Base-by-base conservation (phyloP, 257 asterid genomes). In the Striga asiatica region DNA sequence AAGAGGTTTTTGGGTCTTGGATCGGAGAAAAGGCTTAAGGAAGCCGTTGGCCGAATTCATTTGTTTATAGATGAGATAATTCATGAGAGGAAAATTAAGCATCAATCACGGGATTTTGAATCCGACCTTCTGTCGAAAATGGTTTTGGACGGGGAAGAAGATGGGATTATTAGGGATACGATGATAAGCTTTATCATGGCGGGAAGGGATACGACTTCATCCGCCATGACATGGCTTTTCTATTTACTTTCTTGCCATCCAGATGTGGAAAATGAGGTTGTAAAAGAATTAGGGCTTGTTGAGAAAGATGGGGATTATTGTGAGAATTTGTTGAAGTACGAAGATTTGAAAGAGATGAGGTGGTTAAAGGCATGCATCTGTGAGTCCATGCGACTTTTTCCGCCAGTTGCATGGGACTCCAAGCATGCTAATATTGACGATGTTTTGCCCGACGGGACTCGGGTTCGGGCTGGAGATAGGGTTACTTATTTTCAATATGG, bases 401-500 rank as follows among this genome's bases (percentile, higher is more conserved):
- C 88, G 5, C 84, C 88, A 12, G 78, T 80, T 65, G 84, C 88
- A 62, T 80, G 88, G 88, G 84, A 80, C 67, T 80, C 88, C 4
- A 77, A 77, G 56, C 84, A 80, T 60, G 78, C 84, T 0, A 21
- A 38, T 0, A 31, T 62, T 10, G 50, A 66, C 35, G 84, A 80
- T 41, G 5, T 41, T 22, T 56, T 80, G 75, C 81, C 84, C 4
- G 84, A 77, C 25, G 84, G 81, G 31, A 72, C 77, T 29, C 60
- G 4, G 55, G 69, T 69, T 25, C 47, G 46, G 20, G 66, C 74
- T 4, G 94, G 95, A 5, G 85, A 80, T 61, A 60, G 93, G 61
- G 88, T 86, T 6, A 86, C 95, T 3, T 82, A 80, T 58, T 83
- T 83, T 50, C 92, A 86, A 0, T 86, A 83, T 27, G 96, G 94